Evolutionary conservation across 2,329 filamentous ascomycete genomes (phyloP).

Genomic region (Phialophora verrucosa): DNA sequence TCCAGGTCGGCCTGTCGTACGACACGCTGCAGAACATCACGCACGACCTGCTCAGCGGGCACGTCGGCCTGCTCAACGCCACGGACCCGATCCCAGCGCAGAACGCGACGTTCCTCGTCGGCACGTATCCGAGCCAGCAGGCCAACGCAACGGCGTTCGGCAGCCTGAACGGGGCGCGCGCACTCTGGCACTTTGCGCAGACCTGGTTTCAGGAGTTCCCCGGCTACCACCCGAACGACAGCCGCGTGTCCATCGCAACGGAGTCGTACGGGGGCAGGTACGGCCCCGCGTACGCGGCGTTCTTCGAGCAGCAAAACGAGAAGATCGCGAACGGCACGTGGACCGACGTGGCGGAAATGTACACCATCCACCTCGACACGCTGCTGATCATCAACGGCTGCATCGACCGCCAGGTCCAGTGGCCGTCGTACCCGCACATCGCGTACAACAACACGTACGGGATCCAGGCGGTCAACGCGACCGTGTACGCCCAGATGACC

Average conservation of each 20-base stretch:
- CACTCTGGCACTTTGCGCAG: conserved; percentile 62
- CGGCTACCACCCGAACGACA: conserved; percentile 60
- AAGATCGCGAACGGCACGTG: conserved; percentile 38
- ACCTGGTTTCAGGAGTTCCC: conserved; percentile 64
- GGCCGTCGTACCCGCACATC: conserved; percentile 52
- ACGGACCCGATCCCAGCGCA: conserved; percentile 47
- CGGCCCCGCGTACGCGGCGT: conserved; percentile 39
- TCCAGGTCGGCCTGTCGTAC: conserved; percentile 64
- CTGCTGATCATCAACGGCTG: conserved; percentile 57
- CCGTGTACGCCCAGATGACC: conserved; percentile 48
- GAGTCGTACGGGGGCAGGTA: conserved; percentile 42
- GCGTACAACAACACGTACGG: conserved; percentile 60
- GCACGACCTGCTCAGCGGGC: conserved; percentile 41
- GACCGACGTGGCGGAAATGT: conserved; percentile 31
- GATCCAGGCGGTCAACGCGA: conserved; percentile 52
- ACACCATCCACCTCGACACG: conserved; percentile 48
- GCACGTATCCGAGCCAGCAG: conserved; percentile 58
- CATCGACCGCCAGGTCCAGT: conserved; percentile 53
- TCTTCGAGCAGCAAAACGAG: conserved; percentile 42
- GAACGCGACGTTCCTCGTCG: conserved; percentile 60
- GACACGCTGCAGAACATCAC: conserved; percentile 51
- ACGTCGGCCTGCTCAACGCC: conserved; percentile 42
- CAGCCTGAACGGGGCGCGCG: conserved; percentile 54
- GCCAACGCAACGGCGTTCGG: conserved; percentile 42
- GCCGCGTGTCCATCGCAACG: conserved; percentile 41